Percentiles rank a stretch among this genome's conserved stretches.
Evolutionary conservation across 495 filamentous ascomycete species (phyloP).

Genomic region (Cercophora scortea): DNA sequence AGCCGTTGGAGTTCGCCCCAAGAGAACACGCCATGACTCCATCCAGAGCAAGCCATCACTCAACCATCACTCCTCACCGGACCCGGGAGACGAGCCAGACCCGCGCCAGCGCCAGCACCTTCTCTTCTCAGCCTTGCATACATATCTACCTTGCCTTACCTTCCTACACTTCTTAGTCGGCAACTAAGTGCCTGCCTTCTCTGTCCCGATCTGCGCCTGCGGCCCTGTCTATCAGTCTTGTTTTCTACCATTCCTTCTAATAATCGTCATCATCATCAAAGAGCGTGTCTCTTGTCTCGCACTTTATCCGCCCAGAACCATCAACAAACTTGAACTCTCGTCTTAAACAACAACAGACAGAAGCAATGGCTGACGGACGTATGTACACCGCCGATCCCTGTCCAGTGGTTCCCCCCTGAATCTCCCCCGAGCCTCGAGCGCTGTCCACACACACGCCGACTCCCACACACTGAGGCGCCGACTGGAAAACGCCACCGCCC

Average conservation of each 20-base stretch:
- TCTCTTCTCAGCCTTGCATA: slow-evolving; percentile 18
- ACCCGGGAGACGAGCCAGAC: not conserved
- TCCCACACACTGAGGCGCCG: not conserved
- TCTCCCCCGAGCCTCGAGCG: not conserved
- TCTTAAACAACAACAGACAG: not conserved
- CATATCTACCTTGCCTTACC: no score
- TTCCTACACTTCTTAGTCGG: no score
- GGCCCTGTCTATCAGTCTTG: not conserved
- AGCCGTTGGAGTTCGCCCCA: slow-evolving; percentile 12
- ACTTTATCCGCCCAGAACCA: no score
- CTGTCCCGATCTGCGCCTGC: not conserved
- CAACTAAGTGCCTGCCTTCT: no score
- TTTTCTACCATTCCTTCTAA: not conserved
- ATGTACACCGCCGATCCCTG: slow-evolving; percentile 8
- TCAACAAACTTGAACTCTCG: not conserved
- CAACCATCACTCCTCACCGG: slow-evolving; percentile 5
- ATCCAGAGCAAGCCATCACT: slow-evolving; percentile 15
- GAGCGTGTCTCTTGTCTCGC: not conserved
- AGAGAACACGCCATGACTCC: slow-evolving; percentile 7
- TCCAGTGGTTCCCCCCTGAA: not conserved
- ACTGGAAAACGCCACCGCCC: slow-evolving; percentile 1
- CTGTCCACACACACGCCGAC: not conserved
- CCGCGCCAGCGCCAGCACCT: slow-evolving; percentile 19
- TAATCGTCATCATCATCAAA: not conserved
- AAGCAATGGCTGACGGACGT: slow-evolving; percentile 27